phyloP scores from a whole-genome alignment of 2,329 filamentous ascomycete genomes.

The Tolypocladium capitatum region DNA sequence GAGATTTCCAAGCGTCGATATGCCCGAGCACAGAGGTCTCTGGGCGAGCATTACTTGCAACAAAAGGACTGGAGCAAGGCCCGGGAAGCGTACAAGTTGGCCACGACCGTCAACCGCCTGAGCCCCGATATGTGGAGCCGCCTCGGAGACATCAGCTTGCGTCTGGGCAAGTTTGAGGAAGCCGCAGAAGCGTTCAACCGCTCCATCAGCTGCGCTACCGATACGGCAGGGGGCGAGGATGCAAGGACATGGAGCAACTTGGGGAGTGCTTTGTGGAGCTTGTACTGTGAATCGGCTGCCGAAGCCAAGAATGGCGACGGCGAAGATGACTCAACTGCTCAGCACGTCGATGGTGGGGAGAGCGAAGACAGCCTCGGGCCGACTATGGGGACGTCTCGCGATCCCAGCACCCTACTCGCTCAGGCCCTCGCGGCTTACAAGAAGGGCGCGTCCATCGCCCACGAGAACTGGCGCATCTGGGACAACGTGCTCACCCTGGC shows the following conservation, averaged over 20 bases:
- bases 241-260: constrained; percentile 93
- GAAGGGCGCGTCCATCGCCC: constrained; percentile 68
- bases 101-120: constrained; percentile 65
- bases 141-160: constrained; percentile 75
- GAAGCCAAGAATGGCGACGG: constrained; percentile 16
- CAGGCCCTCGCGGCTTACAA: constrained; percentile 80
- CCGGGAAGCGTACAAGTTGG: constrained; percentile 63
- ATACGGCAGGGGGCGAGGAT: constrained; percentile 65
- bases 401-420: constrained; percentile 48
- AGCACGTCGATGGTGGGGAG: constrained; percentile 14
- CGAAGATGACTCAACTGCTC: constrained; percentile 6
- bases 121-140: constrained; percentile 81
- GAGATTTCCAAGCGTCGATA: constrained; percentile 68
- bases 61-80: constrained; percentile 55
- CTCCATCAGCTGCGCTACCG: constrained; percentile 52
- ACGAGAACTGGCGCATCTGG: constrained; percentile 89
- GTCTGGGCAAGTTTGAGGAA: constrained; percentile 61
- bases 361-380: constrained; percentile 11
- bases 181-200: constrained; percentile 75
- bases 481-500: constrained; percentile 88
- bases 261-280: constrained; percentile 65
- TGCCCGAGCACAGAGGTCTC: constrained; percentile 72
- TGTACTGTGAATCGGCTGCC: constrained; percentile 42
- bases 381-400: constrained; percentile 17
- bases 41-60: constrained; percentile 66